Evolutionary conservation across 345 rosid genomes (phyloP).

Genomic region (Stellera chamaejasme): DNA sequence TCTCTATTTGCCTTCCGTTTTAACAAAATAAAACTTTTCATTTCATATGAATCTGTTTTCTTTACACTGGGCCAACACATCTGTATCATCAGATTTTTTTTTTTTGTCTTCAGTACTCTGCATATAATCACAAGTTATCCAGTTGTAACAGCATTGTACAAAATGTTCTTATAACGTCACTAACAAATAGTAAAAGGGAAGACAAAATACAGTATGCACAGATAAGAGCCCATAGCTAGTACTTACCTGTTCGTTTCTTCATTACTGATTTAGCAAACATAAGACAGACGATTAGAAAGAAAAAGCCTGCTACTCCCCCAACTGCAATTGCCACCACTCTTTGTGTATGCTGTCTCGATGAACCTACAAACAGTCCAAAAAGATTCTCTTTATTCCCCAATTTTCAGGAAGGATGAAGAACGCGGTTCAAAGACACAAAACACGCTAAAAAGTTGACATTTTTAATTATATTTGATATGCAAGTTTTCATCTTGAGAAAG

Average conservation of each 20-base stretch:
- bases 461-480: no score
- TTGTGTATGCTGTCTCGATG: constrained; percentile 38
- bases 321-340: constrained; percentile 78
- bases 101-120: constrained; percentile 7
- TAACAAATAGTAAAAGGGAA: no score
- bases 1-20: neutral
- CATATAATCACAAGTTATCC: neutral
- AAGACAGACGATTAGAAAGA: constrained; percentile 53
- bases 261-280: constrained; percentile 43
- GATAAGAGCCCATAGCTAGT: constrained; percentile 3
- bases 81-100: neutral
- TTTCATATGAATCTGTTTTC: neutral
- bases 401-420: neutral
- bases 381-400: neutral
- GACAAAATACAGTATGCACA: neutral
- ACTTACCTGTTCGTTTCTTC: constrained; percentile 43
- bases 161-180: no score
- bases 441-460: no score
- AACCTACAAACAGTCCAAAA: constrained; percentile 6
- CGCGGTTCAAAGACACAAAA: neutral
- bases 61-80: neutral
- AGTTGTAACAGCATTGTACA: no score
- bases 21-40: no score
- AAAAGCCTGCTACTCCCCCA: constrained; percentile 73
- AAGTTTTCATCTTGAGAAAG: no score